Conservation (phyloP, 768 basidiomycete genomes). For the Trametes meyenii region DNA sequence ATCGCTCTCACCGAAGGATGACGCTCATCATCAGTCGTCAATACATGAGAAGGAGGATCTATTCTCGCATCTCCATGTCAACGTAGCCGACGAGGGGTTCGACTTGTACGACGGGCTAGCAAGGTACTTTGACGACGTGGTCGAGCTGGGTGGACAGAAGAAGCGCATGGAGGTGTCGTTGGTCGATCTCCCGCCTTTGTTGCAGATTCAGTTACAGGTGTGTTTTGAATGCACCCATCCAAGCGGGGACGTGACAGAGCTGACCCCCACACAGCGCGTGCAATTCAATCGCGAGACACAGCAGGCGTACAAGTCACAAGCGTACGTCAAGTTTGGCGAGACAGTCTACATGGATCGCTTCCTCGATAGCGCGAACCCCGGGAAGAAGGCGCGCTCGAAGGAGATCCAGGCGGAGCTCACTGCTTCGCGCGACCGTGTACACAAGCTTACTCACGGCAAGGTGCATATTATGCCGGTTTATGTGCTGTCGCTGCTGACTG, state of each 20-base stretch:
- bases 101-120: conserved; percentile 95
- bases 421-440: conserved; percentile 65
- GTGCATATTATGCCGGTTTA: conserved; percentile 42
- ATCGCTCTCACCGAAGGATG: conserved; percentile 36
- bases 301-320: conserved; percentile 94
- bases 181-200: conserved; percentile 83
- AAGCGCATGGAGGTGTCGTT: conserved; percentile 86
- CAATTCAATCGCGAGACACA: conserved; percentile 93
- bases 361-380: conserved; percentile 70
- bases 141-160: conserved; percentile 86
- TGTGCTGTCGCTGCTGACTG: background rate
- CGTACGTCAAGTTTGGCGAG: conserved; percentile 89
- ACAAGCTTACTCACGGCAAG: conserved; percentile 70
- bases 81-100: conserved; percentile 85
- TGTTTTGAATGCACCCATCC: conserved; percentile 21
- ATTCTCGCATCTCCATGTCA: conserved; percentile 93
- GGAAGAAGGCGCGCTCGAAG: conserved; percentile 73
- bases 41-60: conserved; percentile 87
- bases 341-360: conserved; percentile 92
- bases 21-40: conserved; percentile 49
- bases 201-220: conserved; percentile 97
- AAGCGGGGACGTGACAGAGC: background rate
- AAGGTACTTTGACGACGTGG: conserved; percentile 86
- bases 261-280: conserved; percentile 59
- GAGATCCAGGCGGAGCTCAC: conserved; percentile 68